Evolutionary conservation across 2,329 filamentous ascomycete genomes (phyloP).

Genomic region (Epichloe gansuensis): DNA sequence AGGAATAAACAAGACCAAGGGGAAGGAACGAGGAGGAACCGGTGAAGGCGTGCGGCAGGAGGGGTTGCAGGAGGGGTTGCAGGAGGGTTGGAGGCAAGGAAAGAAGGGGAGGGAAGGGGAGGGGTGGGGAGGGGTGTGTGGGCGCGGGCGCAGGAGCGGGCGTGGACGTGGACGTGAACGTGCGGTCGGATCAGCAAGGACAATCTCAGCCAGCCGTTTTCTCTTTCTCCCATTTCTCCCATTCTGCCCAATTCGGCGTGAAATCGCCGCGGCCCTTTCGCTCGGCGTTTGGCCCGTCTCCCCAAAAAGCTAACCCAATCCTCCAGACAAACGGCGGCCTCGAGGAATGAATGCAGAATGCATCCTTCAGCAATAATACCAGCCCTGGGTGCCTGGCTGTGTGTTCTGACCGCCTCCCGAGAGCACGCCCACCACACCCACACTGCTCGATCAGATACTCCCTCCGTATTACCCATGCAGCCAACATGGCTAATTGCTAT

Average conservation of each 20-base stretch:
- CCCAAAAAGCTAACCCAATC: not conserved
- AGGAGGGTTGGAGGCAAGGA: not conserved
- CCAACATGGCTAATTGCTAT: too few relatives aligned
- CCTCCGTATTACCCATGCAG: not conserved
- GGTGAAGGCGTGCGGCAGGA: not conserved
- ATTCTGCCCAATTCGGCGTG: not conserved
- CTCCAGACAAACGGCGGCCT: not conserved
- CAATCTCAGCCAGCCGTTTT: not conserved
- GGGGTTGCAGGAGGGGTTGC: too few relatives aligned
- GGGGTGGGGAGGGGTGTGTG: not conserved
- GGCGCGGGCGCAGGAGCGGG: not conserved
- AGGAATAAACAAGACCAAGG: not conserved
- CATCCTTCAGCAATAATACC: not conserved
- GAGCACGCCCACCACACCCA: constrained; percentile 1
- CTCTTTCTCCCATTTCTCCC: not conserved
- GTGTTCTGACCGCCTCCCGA: constrained; percentile 5
- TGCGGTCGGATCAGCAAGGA: not conserved
- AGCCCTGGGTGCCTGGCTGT: not conserved
- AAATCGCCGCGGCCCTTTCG: not conserved
- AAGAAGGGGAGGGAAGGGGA: not conserved
- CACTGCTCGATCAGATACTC: not conserved
- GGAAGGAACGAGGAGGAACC: not conserved
- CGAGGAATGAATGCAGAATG: not conserved
- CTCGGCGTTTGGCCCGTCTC: not conserved
- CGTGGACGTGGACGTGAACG: not conserved